These are phyloP conservation scores for Candida hungchunana DNA, from an alignment of 805 yeast species.

Conservation along the genomic window DNA sequence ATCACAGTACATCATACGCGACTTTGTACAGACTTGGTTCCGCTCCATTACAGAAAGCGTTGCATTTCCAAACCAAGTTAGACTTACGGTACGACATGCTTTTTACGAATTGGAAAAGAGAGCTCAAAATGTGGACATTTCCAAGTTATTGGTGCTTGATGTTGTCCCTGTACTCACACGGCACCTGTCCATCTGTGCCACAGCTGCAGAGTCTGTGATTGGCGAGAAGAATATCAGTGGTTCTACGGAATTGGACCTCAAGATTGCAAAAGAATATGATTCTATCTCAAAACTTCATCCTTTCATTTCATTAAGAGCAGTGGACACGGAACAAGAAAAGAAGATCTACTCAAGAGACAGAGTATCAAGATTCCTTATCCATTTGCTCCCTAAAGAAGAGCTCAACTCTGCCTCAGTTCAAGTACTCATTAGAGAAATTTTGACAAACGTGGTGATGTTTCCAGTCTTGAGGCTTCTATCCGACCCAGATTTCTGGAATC, in stretches of 20 bases:
- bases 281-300: constrained; percentile 48
- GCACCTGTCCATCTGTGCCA: constrained; percentile 52
- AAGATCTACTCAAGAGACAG: constrained; percentile 45
- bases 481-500: constrained; percentile 78
- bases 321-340: constrained; percentile 37
- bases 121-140: constrained; percentile 43
- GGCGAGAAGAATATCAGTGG: constrained; percentile 29
- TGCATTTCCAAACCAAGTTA: constrained; percentile 39
- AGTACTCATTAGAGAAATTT: constrained; percentile 56
- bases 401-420: constrained; percentile 42
- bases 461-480: constrained; percentile 50
- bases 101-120: constrained; percentile 39
- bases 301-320: constrained; percentile 40
- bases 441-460: constrained; percentile 51
- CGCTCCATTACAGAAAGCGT: constrained; percentile 36
- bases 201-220: constrained; percentile 33
- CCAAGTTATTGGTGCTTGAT: constrained; percentile 52
- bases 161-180: constrained; percentile 62
- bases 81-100: constrained; percentile 38
- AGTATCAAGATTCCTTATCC: constrained; percentile 42
- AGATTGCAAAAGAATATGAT: constrained; percentile 38
- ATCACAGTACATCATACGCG: constrained; percentile 41
- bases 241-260: constrained; percentile 35
- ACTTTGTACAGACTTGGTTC: constrained; percentile 59
- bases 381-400: constrained; percentile 42